Evolutionary conservation across 2,329 filamentous ascomycete genomes (phyloP).

Genomic region (Colletotrichum endophyticum): DNA sequence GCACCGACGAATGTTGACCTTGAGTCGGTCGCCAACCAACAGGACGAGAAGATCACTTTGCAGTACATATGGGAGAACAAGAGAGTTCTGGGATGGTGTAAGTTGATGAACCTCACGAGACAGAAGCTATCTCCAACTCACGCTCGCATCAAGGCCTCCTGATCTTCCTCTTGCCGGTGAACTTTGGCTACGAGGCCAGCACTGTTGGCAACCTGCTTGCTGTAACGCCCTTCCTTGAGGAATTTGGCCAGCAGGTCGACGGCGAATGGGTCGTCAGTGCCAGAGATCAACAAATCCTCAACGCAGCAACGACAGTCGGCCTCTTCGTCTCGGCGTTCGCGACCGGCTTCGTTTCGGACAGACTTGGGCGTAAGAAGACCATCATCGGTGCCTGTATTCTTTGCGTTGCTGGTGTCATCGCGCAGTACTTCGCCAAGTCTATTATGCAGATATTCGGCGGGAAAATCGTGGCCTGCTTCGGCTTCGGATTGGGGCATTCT

Average conservation of each 20-base stretch:
- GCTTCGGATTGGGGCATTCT: constrained; percentile 34
- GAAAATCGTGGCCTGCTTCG: constrained; percentile 31
- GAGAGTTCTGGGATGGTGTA: constrained; percentile 7
- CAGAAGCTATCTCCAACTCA: background rate
- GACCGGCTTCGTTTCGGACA: constrained; percentile 29
- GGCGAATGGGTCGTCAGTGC: constrained; percentile 26
- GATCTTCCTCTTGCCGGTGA: constrained; percentile 13
- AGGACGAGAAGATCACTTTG: background rate
- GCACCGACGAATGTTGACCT: background rate
- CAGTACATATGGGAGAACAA: constrained; percentile 4
- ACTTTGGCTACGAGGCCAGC: constrained; percentile 30
- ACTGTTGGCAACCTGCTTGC: constrained; percentile 34
- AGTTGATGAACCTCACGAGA: background rate
- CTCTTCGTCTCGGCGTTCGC: constrained; percentile 32
- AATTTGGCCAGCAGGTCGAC: constrained; percentile 27
- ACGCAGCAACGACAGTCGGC: constrained; percentile 31
- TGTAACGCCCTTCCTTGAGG: constrained; percentile 27
- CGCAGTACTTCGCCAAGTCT: constrained; percentile 26
- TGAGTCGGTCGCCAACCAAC: background rate
- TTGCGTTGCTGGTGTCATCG: constrained; percentile 26
- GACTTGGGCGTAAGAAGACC: constrained; percentile 29
- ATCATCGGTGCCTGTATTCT: constrained; percentile 22
- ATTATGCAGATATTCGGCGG: constrained; percentile 30
- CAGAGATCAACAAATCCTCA: constrained; percentile 32
- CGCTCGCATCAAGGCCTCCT: background rate